phyloP scores from a whole-genome alignment of 1,284 basidiomycete genomes.

The Ceratobasidium sp. region DNA sequence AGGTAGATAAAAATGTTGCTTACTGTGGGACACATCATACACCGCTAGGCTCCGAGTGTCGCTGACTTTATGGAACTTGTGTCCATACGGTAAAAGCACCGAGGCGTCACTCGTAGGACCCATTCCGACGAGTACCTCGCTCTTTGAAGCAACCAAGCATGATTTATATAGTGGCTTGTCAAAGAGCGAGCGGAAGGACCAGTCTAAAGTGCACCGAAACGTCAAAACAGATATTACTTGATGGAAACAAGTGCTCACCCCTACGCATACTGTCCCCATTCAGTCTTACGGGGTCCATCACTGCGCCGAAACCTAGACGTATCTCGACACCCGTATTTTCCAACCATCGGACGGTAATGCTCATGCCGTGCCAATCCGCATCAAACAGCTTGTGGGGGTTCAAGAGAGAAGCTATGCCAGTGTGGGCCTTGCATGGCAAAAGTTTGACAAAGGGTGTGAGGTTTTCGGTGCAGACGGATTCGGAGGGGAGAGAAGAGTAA shows the following conservation, averaged over 20 bases:
- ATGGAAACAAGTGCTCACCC: conserved; percentile 60
- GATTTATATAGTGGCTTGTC: conserved; percentile 69
- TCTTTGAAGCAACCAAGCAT: conserved; percentile 69
- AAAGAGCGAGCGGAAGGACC: conserved; percentile 81
- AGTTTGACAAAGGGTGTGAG: conserved; percentile 95
- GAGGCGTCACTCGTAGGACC: conserved; percentile 36
- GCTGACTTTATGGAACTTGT: conserved; percentile 33
- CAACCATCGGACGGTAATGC: conserved; percentile 76
- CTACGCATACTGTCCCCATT: conserved; percentile 60
- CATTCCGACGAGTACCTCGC: conserved; percentile 61
- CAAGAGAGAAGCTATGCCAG: conserved; percentile 86
- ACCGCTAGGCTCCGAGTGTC: conserved; percentile 54
- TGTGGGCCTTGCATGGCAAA: conserved; percentile 90
- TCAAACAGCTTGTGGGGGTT: conserved; percentile 89
- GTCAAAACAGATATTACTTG: neutral
- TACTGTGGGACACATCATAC: conserved; percentile 66
- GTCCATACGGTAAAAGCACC: conserved; percentile 32
- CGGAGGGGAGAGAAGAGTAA: conserved; percentile 81
- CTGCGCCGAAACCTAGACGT: conserved; percentile 80
- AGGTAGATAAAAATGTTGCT: conserved; percentile 47
- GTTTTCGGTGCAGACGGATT: conserved; percentile 95
- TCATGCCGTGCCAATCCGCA: conserved; percentile 88
- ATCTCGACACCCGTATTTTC: conserved; percentile 69
- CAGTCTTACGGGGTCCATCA: conserved; percentile 79
- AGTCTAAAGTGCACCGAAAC: conserved; percentile 64